Evolutionary conservation across 2,329 filamentous ascomycete species (phyloP).

Genomic region (Phoma sp.): DNA sequence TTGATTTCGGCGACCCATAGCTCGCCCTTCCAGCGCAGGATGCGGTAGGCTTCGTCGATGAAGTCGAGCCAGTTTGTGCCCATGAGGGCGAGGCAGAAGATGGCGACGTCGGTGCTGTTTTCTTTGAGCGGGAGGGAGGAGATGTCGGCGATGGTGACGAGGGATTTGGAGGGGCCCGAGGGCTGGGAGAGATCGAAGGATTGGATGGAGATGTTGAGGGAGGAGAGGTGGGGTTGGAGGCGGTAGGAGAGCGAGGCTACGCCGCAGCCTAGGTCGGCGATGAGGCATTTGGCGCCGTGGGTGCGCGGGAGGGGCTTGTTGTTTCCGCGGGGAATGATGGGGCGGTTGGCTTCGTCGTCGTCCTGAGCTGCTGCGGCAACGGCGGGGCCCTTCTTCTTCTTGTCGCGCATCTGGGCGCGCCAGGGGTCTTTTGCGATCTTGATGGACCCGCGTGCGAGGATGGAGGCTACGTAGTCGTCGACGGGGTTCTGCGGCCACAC

Average conservation of each 20-base stretch:
- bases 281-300: conserved; percentile 70
- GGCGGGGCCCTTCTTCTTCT: conserved; percentile 36
- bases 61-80: conserved; percentile 98
- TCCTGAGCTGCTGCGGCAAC: conserved; percentile 14
- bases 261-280: conserved; percentile 93
- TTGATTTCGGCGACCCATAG: conserved; percentile 98
- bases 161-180: conserved; percentile 71
- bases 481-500: conserved; percentile 98
- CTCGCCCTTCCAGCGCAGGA: conserved; percentile 93
- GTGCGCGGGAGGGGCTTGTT: conserved; percentile 72
- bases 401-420: conserved; percentile 52
- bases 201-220: conserved; percentile 75
- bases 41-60: conserved; percentile 91
- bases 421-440: conserved; percentile 41
- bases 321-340: conserved; percentile 24
- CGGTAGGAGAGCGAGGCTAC: conserved; percentile 81
- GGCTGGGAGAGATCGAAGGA: conserved; percentile 89
- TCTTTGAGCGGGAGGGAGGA: conserved; percentile 79
- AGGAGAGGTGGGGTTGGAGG: conserved; percentile 68
- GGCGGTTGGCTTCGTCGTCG: conserved; percentile 13
- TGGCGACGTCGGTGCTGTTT: conserved; percentile 80
- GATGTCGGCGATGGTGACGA: conserved; percentile 90
- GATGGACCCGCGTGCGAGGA: conserved; percentile 71
- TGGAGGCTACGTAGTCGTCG: conserved; percentile 78
- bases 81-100: conserved; percentile 98